Base-by-base conservation (phyloP, 2,329 filamentous ascomycete genomes). In the Chaetomium globosum region DNA sequence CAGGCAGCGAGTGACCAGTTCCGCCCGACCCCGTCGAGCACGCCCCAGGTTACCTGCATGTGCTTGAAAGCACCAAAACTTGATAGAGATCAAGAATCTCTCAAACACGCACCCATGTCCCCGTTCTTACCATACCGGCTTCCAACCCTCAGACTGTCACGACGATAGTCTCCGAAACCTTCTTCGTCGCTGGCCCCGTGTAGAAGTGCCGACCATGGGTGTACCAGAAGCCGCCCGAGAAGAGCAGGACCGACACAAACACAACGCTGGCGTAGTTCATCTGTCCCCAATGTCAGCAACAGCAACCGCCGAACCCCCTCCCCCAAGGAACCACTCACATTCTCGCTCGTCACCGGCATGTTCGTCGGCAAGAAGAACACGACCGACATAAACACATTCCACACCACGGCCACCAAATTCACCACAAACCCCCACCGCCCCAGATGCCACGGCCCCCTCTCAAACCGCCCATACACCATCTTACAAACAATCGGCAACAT, bases 401-500 rank as follows among this genome's bases (percentile, higher is more conserved):
- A 85, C 7, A 77, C 70, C 56, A 79, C 79, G 4, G 81, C 80
- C 74, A 78, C 80, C 0, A 73, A 61, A 68, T 84, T 84, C 51
- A 82, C 72, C 4, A 67, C 70, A 2, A 67, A 64, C 55, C 78
- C 77, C 39, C 74, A 73, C 43, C 75, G 73, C n/a, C 82, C 82
- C 74, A 84, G 71, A 66, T 83, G 75, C 80, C 81, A 84, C 26
- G 82, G 82, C 0, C 82, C 82, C 1, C 77, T 78, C 72, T 80
- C 72, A 69, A 84, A 84, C 53, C 79, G 76, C 16, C 75, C 76
- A 63, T 79, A 83, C 13, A 77, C 9, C 43, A 83, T 70, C 73
- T 84, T 83, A 75, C 81, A 83, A 57, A 77, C 63, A 65, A 85
- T 82, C 3, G 83, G 82, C 62, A 85, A 82, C 71, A 80, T 78